Percentiles rank a stretch among this genome's conserved stretches.
phyloP scores from a whole-genome alignment of 1,139 yeast species.

The Kazachstania sp. region DNA sequence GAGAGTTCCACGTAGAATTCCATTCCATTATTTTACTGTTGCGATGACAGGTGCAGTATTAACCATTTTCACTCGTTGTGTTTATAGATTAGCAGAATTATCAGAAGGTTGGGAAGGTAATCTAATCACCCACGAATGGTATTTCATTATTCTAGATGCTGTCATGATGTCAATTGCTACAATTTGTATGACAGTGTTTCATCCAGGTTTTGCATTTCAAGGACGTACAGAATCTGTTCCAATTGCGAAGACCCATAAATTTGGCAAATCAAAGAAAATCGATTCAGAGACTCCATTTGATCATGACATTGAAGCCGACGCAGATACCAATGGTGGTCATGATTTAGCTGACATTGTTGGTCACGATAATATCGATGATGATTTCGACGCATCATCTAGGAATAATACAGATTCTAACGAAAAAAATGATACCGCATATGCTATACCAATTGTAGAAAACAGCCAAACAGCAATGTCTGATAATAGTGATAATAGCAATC shows the following conservation, averaged over 20 bases:
- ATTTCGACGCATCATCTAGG: background rate
- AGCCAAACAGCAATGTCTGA: background rate
- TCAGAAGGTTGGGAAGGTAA: slow-evolving; percentile 71
- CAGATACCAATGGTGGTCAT: background rate
- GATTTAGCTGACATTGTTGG: background rate
- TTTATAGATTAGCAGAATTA: slow-evolving; percentile 74
- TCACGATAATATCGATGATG: background rate
- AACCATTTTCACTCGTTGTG: slow-evolving; percentile 60
- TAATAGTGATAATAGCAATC: background rate
- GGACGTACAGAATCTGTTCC: slow-evolving; percentile 22
- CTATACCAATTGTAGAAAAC: background rate
- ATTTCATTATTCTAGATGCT: slow-evolving; percentile 70
- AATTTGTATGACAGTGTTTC: slow-evolving; percentile 44
- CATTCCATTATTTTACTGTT: slow-evolving; percentile 42
- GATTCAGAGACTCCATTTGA: background rate
- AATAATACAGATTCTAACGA: background rate
- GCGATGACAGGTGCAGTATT: slow-evolving; percentile 48
- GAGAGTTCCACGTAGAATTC: slow-evolving; percentile 26
- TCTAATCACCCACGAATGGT: slow-evolving; percentile 62
- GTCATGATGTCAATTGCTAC: slow-evolving; percentile 51
- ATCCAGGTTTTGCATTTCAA: slow-evolving; percentile 54
- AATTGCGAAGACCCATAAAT: slow-evolving; percentile 13
- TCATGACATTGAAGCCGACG: background rate
- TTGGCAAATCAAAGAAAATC: background rate
- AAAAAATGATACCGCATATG: background rate